Conservation (phyloP, 129 eudicot genomes). For the Centella asiatica region DNA sequence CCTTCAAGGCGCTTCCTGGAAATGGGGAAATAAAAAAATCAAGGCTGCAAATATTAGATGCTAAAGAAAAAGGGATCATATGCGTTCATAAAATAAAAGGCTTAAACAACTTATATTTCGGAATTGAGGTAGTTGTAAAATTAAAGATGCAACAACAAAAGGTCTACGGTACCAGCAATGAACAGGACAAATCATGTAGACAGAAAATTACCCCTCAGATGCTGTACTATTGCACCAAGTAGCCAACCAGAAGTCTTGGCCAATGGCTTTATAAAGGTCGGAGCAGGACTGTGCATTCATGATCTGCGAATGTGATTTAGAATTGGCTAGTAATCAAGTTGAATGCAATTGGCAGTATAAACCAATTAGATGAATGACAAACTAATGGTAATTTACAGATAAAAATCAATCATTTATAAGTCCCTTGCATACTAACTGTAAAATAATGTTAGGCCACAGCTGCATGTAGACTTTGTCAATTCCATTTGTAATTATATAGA, state of each 20-base stretch:
- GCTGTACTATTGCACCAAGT: conserved; percentile 93
- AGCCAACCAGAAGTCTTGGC: conserved; percentile 94
- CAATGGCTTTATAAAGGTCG: conserved; percentile 68
- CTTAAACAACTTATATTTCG: too few species aligned
- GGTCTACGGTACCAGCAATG: background rate
- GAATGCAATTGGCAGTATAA: background rate
- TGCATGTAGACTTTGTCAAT: too few species aligned
- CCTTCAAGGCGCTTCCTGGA: conserved; percentile 85
- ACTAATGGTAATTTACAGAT: too few species aligned
- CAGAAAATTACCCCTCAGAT: conserved; percentile 56
- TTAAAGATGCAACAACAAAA: conserved; percentile 7
- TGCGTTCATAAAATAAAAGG: too few species aligned
- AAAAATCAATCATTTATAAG: too few species aligned
- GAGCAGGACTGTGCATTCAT: conserved; percentile 68
- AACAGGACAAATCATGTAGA: background rate
- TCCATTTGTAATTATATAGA: too few species aligned
- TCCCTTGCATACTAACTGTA: too few species aligned
- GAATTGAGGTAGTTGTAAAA: background rate
- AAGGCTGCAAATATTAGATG: background rate
- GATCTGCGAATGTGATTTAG: conserved; percentile 33
- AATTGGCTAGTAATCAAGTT: background rate
- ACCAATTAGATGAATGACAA: background rate
- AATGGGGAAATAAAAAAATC: background rate
- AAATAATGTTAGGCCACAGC: too few species aligned
- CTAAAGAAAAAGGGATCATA: too few species aligned